phyloP scores from a whole-genome alignment of 2,329 filamentous ascomycete species.

The Aspergillus brasiliensis region DNA sequence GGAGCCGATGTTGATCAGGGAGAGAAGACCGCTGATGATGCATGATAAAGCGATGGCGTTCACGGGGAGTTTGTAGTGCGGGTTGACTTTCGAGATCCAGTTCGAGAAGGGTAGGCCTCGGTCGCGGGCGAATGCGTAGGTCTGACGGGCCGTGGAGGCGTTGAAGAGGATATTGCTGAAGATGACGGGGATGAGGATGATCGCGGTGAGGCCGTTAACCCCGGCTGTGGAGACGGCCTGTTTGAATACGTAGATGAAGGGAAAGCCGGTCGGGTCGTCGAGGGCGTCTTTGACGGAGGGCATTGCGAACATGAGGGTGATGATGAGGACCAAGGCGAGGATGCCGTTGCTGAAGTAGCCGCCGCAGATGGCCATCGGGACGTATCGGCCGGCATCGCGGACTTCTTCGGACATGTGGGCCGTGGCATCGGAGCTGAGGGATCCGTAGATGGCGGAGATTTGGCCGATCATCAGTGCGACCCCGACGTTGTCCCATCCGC shows the following conservation, averaged over 20 bases:
- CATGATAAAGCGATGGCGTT: constrained; percentile 41
- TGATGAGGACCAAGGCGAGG: constrained; percentile 47
- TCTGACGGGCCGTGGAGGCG: constrained; percentile 44
- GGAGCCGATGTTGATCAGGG: constrained; percentile 56
- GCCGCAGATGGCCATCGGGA: constrained; percentile 50
- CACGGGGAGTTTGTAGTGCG: constrained; percentile 44
- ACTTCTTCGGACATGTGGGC: constrained; percentile 53
- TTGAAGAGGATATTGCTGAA: constrained; percentile 44
- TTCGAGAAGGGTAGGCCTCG: constrained; percentile 44
- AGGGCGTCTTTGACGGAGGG: constrained; percentile 39
- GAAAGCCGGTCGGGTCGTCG: constrained; percentile 45
- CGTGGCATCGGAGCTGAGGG: constrained; percentile 33
- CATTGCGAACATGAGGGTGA: constrained; percentile 46
- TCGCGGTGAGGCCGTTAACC: constrained; percentile 38
- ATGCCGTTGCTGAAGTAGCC: constrained; percentile 49
- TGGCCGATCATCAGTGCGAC: constrained; percentile 42
- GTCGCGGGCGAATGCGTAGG: constrained; percentile 49
- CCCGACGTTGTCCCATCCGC: constrained; percentile 42
- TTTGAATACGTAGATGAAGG: constrained; percentile 52
- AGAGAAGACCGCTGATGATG: constrained; percentile 40
- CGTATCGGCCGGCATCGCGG: constrained; percentile 47
- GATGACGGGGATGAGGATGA: constrained; percentile 45
- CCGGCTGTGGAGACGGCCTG: constrained; percentile 27
- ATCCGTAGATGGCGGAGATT: constrained; percentile 35
- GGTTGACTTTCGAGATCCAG: constrained; percentile 43